These are phyloP conservation scores for Citrullus mucosospermus DNA, from an alignment of 306 rosid species.

Conservation along the genomic window DNA sequence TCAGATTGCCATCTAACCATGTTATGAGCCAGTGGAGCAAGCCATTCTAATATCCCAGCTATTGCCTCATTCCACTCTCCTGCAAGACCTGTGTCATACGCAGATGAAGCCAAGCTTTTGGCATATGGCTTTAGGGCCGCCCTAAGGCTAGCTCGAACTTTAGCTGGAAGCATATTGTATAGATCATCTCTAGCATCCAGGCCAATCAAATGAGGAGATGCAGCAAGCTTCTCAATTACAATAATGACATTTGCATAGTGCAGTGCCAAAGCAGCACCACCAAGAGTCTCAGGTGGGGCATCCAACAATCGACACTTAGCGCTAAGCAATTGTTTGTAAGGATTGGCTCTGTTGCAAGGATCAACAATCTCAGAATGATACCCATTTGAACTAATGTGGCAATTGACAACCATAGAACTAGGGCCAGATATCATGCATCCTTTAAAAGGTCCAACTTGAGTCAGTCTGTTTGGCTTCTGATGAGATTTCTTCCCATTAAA, in stretches of 20 bases:
- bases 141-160: conserved; percentile 52
- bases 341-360: conserved; percentile 17
- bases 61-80: conserved; percentile 82
- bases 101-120: conserved; percentile 46
- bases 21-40: conserved; percentile 93
- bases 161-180: conserved; percentile 82
- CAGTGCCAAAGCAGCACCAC: conserved; percentile 79
- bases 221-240: conserved; percentile 81
- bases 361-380: conserved; percentile 21
- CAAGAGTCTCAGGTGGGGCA: conserved; percentile 81
- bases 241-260: conserved; percentile 85
- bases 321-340: conserved; percentile 24
- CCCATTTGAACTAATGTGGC: conserved; percentile 28
- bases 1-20: conserved; percentile 98
- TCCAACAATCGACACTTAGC: conserved; percentile 44
- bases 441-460: conserved; percentile 89
- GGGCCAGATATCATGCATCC: conserved; percentile 44
- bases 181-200: conserved; percentile 93
- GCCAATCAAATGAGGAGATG: conserved; percentile 93
- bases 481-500: conserved; percentile 38
- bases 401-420: conserved; percentile 29
- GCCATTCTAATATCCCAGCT: conserved; percentile 68
- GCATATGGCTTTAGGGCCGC: conserved; percentile 60
- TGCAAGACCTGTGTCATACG: conserved; percentile 57
- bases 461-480: conserved; percentile 35